Evolutionary conservation across 75 land plant genomes (phyloP).

Genomic region (Ceratopteris richardii): DNA sequence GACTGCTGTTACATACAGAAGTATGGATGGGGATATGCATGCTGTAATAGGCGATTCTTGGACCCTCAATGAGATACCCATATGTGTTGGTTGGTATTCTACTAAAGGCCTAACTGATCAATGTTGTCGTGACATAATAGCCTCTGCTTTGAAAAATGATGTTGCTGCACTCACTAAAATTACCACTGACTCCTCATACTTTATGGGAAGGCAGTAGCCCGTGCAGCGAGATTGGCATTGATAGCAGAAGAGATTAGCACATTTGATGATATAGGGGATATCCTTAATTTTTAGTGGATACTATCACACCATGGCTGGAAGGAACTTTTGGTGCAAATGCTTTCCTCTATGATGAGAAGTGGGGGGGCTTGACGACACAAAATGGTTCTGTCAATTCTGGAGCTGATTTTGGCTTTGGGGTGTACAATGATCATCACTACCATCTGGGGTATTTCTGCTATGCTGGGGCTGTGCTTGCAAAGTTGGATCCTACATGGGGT

Average conservation of each 20-base stretch:
- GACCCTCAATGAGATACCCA: conserved; percentile 9
- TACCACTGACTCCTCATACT: conserved; percentile 16
- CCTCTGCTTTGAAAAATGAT: conserved; percentile 16
- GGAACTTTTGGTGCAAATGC: conserved; percentile 19
- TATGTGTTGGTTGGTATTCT: conserved; percentile 20
- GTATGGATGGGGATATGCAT: conserved; percentile 25
- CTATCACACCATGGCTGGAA: conserved; percentile 28
- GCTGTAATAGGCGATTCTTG: conserved; percentile 27
- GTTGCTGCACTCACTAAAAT: conserved; percentile 8
- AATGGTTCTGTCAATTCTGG: conserved; percentile 18
- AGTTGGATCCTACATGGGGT: conserved; percentile 23
- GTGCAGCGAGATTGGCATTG: conserved; percentile 79
- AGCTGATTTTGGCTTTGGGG: conserved; percentile 29
- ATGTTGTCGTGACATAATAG: not conserved
- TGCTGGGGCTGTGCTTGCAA: conserved; percentile 32
- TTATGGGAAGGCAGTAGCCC: conserved; percentile 74
- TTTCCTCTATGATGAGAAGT: conserved; percentile 14
- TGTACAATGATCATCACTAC: conserved; percentile 33
- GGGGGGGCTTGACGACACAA: conserved; percentile 20
- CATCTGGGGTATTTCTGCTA: conserved; percentile 31
- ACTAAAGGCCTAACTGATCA: conserved; percentile 1
- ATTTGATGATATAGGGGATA: conserved; percentile 22
- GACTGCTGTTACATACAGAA: conserved; percentile 3
- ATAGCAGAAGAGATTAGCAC: conserved; percentile 72
- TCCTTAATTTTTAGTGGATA: conserved; percentile 12